A percentile compares a stretch with the other conserved stretches of the same genome.
phyloP scores from a whole-genome alignment of 73 alveolate species.

The Blepharisma japonicum region DNA sequence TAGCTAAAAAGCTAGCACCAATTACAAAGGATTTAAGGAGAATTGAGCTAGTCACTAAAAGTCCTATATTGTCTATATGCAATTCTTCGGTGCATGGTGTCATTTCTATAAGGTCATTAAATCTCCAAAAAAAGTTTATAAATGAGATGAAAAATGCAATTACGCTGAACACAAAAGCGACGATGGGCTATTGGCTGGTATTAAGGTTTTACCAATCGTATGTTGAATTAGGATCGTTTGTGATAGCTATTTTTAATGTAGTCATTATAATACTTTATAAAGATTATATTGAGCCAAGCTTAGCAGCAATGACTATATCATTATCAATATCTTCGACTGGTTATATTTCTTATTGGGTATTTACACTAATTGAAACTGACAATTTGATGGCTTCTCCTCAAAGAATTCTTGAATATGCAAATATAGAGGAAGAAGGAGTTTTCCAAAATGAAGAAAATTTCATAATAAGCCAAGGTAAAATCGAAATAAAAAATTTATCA shows the following conservation, averaged over 20 bases:
- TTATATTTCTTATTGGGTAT: background rate
- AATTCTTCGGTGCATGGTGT: constrained; percentile 17
- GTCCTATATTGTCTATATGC: constrained; percentile 24
- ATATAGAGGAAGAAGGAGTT: background rate
- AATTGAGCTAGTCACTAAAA: constrained; percentile 10
- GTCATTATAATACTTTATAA: background rate
- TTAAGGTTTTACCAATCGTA: background rate
- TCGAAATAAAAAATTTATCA: constrained; percentile 52
- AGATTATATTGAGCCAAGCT: background rate
- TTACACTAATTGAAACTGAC: background rate
- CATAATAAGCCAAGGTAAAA: constrained; percentile 33
- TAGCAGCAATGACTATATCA: constrained; percentile 1
- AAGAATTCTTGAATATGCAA: constrained; percentile 4
- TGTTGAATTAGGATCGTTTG: background rate
- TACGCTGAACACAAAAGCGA: background rate
- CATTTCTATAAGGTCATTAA: constrained; percentile 18
- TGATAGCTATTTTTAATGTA: background rate
- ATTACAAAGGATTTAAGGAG: background rate
- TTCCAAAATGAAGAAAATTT: background rate
- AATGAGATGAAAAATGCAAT: background rate
- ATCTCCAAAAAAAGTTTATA: background rate
- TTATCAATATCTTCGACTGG: background rate
- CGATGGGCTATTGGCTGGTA: background rate
- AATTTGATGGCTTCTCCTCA: constrained; percentile 10
- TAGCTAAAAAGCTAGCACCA: background rate